Conservation (phyloP, 768 basidiomycete species). For the Lentinula lateritia region DNA sequence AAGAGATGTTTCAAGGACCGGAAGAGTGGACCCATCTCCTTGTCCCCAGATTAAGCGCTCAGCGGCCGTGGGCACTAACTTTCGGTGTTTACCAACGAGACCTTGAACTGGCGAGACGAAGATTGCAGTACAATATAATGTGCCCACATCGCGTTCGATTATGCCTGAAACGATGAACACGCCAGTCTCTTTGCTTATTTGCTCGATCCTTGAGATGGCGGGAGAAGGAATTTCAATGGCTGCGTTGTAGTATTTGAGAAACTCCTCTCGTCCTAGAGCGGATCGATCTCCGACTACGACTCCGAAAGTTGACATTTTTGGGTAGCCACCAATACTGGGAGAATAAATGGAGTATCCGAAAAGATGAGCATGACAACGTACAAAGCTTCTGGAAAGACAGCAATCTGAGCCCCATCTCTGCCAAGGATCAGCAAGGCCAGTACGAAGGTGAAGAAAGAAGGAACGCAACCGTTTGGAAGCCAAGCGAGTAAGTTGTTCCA, state of each 20-base stretch:
- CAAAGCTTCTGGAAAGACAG: slow-evolving; percentile 49
- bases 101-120: slow-evolving; percentile 51
- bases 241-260: slow-evolving; percentile 43
- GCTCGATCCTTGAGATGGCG: slow-evolving; percentile 40
- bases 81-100: slow-evolving; percentile 56
- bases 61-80: slow-evolving; percentile 55
- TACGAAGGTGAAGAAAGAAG: background rate
- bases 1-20: slow-evolving; percentile 40
- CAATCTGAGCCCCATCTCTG: slow-evolving; percentile 32
- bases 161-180: slow-evolving; percentile 58
- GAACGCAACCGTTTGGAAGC: slow-evolving; percentile 32
- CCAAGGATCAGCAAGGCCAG: background rate
- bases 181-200: slow-evolving; percentile 38
- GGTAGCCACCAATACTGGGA: slow-evolving; percentile 52
- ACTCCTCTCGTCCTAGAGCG: slow-evolving; percentile 53
- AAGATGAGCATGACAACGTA: slow-evolving; percentile 17
- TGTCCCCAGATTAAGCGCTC: slow-evolving; percentile 62
- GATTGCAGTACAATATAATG: slow-evolving; percentile 55
- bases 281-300: slow-evolving; percentile 43
- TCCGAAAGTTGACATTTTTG: slow-evolving; percentile 52
- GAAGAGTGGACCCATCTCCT: slow-evolving; percentile 50
- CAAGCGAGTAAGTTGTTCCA: slow-evolving; percentile 31
- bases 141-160: slow-evolving; percentile 54
- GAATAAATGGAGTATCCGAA: background rate
- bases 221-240: slow-evolving; percentile 56